These are phyloP conservation scores for Metschnikowia amazonensis DNA, from an alignment of 805 yeast genomes.

Conservation along the genomic window DNA sequence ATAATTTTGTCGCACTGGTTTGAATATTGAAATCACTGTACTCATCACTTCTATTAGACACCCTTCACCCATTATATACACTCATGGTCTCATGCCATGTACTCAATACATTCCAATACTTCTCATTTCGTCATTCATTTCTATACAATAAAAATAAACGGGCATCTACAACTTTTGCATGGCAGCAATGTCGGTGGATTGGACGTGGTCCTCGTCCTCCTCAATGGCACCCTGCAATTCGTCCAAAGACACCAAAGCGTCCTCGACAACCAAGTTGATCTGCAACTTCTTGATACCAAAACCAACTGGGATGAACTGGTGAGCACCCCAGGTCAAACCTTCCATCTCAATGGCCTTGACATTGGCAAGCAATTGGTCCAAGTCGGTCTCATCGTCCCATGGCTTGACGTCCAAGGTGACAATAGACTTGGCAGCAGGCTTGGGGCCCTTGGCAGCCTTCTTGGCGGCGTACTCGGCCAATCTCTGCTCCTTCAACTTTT, in stretches of 20 bases:
- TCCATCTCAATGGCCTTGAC: constrained; percentile 84
- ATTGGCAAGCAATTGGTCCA: constrained; percentile 80
- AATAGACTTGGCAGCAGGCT: constrained; percentile 97
- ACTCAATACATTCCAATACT: no score
- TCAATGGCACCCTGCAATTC: constrained; percentile 75
- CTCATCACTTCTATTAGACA: no score
- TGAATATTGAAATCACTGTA: no score
- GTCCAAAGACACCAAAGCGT: constrained; percentile 88
- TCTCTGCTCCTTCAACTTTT: constrained; percentile 95
- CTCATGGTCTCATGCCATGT: no score
- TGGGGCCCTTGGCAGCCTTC: constrained; percentile 96
- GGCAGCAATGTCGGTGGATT: constrained; percentile 98
- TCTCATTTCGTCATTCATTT: constrained; percentile 15
- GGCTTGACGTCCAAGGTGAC: constrained; percentile 98
- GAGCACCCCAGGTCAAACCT: constrained; percentile 98
- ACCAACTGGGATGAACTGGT: constrained; percentile 94
- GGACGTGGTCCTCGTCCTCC: constrained; percentile 98
- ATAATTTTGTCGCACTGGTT: no score
- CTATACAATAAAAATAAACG: constrained; percentile 23
- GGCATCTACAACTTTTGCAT: constrained; percentile 84
- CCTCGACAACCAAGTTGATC: constrained; percentile 97
- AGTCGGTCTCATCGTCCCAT: constrained; percentile 99
- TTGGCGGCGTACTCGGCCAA: constrained; percentile 95
- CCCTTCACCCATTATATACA: no score
- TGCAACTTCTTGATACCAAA: constrained; percentile 99